phyloP scores from a whole-genome alignment of 179 eudicot species.

The Beta lomatogona region DNA sequence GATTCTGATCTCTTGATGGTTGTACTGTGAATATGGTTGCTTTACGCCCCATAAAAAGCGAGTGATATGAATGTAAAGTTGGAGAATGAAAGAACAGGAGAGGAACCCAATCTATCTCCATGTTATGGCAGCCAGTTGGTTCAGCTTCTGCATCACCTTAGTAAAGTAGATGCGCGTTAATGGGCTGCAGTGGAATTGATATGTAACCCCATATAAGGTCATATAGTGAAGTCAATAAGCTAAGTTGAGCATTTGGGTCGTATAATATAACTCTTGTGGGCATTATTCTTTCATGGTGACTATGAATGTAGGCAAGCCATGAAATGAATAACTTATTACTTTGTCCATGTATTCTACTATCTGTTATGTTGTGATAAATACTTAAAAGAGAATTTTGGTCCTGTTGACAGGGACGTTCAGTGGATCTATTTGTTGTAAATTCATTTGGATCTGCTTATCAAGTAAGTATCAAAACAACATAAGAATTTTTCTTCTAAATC shows the following conservation, averaged over 20 bases:
- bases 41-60: not conserved
- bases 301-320: conserved; percentile 9
- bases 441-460: conserved; percentile 98
- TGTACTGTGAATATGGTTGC: conserved; percentile 14
- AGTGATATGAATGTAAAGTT: not conserved
- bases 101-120: conserved; percentile 9
- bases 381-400: conserved; percentile 23
- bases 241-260: not conserved
- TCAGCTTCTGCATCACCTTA: not conserved
- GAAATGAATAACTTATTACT: not conserved
- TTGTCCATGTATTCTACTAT: not conserved
- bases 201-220: not conserved
- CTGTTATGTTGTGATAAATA: not conserved
- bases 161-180: not conserved
- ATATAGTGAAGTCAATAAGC: not conserved
- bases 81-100: not conserved
- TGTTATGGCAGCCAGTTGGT: not conserved
- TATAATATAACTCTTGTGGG: not conserved
- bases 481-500: not conserved
- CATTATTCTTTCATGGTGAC: not conserved
- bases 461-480: conserved; percentile 43
- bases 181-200: not conserved
- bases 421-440: conserved; percentile 94
- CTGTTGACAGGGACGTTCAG: conserved; percentile 64
- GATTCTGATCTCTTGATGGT: conserved; percentile 20